Evolutionary conservation across 192 early-diverging fungal species (phyloP).

Genomic region (Coemansia sp.): DNA sequence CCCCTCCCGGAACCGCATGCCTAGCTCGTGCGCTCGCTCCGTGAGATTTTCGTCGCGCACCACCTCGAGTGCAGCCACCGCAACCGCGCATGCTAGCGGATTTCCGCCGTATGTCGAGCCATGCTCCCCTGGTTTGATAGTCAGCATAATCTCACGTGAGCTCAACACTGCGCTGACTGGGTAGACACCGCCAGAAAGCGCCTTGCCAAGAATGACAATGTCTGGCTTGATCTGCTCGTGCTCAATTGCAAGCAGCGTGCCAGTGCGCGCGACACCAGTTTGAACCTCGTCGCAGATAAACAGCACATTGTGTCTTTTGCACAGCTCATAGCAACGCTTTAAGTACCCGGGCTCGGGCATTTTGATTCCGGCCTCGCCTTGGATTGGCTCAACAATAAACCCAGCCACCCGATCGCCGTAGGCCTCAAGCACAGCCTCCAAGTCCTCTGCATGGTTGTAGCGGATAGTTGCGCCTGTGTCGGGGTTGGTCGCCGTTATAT

Average conservation of each 20-base stretch:
- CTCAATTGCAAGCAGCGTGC: slow-evolving; percentile 91
- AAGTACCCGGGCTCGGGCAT: slow-evolving; percentile 94
- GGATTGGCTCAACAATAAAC: slow-evolving; percentile 98
- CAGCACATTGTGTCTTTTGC: slow-evolving; percentile 96
- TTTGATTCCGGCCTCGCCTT: slow-evolving; percentile 97
- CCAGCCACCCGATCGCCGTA: slow-evolving; percentile 83
- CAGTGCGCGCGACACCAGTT: slow-evolving; percentile 92
- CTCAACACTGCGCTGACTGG: slow-evolving; percentile 94
- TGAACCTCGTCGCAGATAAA: slow-evolving; percentile 99
- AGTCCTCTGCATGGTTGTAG: slow-evolving; percentile 84
- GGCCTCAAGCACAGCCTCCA: slow-evolving; percentile 81
- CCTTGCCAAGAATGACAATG: slow-evolving; percentile 94
- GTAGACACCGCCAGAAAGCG: slow-evolving; percentile 95
- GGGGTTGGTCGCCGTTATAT: slow-evolving; percentile 80
- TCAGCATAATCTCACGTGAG: slow-evolving; percentile 76
- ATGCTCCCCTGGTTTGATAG: slow-evolving; percentile 88
- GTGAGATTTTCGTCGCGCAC: slow-evolving; percentile 91
- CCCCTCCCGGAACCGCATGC: slow-evolving; percentile 78
- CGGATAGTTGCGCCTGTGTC: slow-evolving; percentile 66
- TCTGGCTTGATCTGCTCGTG: slow-evolving; percentile 92
- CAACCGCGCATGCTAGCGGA: slow-evolving; percentile 90
- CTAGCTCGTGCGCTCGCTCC: slow-evolving; percentile 75
- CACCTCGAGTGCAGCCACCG: slow-evolving; percentile 92
- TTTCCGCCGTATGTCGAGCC: slow-evolving; percentile 98
- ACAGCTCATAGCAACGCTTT: slow-evolving; percentile 79